Base-by-base conservation (phyloP, 371 early-diverging fungal species). In the Mucor circinelloides region DNA sequence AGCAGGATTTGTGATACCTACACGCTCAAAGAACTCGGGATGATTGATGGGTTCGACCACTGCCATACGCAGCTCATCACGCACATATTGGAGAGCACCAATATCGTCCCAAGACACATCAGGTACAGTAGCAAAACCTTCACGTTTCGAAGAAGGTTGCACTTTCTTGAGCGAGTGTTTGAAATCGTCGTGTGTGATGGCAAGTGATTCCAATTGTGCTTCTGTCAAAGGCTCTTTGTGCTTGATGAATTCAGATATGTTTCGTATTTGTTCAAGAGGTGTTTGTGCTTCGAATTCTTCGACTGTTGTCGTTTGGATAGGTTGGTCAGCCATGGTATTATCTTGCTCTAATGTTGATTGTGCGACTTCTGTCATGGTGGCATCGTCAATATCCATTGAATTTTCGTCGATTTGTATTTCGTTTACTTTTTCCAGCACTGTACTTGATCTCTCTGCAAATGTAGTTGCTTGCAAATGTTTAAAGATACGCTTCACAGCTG, bases 51-150 rank as follows among this genome's bases (percentile, higher is more conserved):
- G 99, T 64, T 97, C 96, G 9, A 99, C 94, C 12, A 99, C 94
- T 4, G 96, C 92, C 96, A 96, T 95, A 65, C 94, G 91, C 23
- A 99, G 82, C 73, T 97, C 97, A 59, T 97, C 94, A 23, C 97
- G 93, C 0, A 98, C 91, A 63, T 79, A 81, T 25, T 80, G 73
- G 36, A 98, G 83, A 0, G 99, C 98, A 59, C 99, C 99, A 82
- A 99, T 94, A 74, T 97, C 96, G 28, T 91, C 93, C 97, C 97
- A 97, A 1, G 93, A 88, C 5, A 97, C 96, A 66, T 93, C 98
- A 1, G 98, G 97, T 2, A 96, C 94, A 0, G 97, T 96, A 3
- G 99, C 98, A 79, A 99, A 99, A 3, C 99, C 99, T 81, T 99
- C 99, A 71, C 99, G 94, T 73, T 97, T 97, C 10, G 98, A 92